Percentiles rank a stretch among this genome's conserved stretches.
These are phyloP conservation scores for Mucor saturninus DNA, from an alignment of 371 early-diverging fungal species.

Conservation along the genomic window DNA sequence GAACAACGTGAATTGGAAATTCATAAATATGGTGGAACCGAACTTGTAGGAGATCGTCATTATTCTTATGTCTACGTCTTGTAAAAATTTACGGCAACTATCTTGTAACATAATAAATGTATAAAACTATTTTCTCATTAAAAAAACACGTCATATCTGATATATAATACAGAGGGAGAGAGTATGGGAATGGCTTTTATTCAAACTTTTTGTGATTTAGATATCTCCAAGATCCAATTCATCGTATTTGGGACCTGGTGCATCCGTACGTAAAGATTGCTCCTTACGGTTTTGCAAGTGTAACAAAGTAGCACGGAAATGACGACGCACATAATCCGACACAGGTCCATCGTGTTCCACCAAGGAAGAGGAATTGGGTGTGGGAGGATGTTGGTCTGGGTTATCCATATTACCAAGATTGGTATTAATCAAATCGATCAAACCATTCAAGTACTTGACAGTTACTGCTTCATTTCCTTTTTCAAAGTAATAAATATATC, in stretches of 20 bases:
- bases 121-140: background rate
- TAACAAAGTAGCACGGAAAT: conserved; percentile 66
- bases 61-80: conserved; percentile 34
- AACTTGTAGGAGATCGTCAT: conserved; percentile 54
- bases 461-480: conserved; percentile 82
- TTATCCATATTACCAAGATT: conserved; percentile 74
- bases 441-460: conserved; percentile 85
- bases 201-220: conserved; percentile 8
- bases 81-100: background rate
- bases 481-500: conserved; percentile 88
- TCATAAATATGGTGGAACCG: conserved; percentile 41
- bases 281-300: conserved; percentile 52
- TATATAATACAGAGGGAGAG: too few species aligned
- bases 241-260: conserved; percentile 30
- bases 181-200: too few species aligned
- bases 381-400: conserved; percentile 67
- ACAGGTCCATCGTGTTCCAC: conserved; percentile 58
- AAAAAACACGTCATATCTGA: background rate
- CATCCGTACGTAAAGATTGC: conserved; percentile 26
- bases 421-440: conserved; percentile 88
- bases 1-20: conserved; percentile 36
- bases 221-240: conserved; percentile 35
- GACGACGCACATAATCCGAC: conserved; percentile 65
- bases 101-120: too few species aligned
- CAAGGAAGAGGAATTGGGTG: conserved; percentile 62